Base-by-base conservation (phyloP, 495 filamentous ascomycete genomes). In the Bacidia rubella region DNA sequence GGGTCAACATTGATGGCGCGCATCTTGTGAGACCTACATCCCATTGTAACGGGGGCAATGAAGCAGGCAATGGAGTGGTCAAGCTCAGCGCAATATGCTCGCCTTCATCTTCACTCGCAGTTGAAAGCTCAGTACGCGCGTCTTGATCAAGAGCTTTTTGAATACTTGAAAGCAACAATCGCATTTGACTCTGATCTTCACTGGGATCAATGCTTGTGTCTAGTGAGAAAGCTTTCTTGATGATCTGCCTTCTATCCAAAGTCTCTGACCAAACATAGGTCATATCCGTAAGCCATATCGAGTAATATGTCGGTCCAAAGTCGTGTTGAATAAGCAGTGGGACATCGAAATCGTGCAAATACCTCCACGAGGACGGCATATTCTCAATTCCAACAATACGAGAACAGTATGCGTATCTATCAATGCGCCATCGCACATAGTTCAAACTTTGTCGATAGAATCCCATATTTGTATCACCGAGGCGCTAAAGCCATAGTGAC, bases 131-230 rank as follows among this genome's bases (percentile, higher is more conserved):
- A 32, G 63, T 73, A 21, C 64, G 69, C 11, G 65, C 47, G 20
- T 49, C 59, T 2, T 69, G 66, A 49, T 73, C 70, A 7, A 93
- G 68, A 22, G 80, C 78, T 38, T 79, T 71, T 47, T 75, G 70
- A 26, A 97, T 73, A 58, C 87, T 89, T 11, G 77, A 69, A 10
- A 96, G 66, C 27, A 98, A 75, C 17, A 86, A 76, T 22, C 66
- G 59, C 55, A 90, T 71, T 58, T 96, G 87, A 23, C 79, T 74
- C 10, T 70, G 60, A 54, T 83, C 84, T 61, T 90, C 86, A 56
- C 77, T 83, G 1, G 92, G 83, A 65, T 98, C 92, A 52, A 98
- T 95, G 27, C 81, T 82, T 4, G 85, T 85, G 35, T 79, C 73
- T 55, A 78, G 70, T 9, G 80, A 69, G 19, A 81, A 66, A 21